Evolutionary conservation across 371 early-diverging fungal genomes (phyloP).

Genomic region (Blakeslea trispora): DNA sequence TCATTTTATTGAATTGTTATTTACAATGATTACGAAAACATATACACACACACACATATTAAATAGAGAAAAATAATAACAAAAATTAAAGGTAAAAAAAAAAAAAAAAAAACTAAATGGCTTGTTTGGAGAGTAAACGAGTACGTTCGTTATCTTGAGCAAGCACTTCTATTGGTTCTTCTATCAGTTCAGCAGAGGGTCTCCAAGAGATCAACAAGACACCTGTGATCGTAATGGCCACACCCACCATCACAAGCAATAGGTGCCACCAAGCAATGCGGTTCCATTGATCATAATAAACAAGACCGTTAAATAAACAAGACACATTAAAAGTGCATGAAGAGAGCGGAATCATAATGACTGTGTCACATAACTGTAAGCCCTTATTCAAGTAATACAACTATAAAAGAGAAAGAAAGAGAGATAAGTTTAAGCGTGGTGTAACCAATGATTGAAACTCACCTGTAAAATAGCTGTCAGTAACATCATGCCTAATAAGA

Average conservation of each 20-base stretch:
- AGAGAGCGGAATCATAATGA: conserved; percentile 77
- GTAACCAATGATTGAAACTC: conserved; percentile 21
- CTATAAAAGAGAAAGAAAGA: conserved; percentile 38
- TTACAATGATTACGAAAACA: no score
- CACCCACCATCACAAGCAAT: conserved; percentile 65
- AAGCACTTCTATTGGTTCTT: conserved; percentile 9
- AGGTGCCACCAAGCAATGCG: conserved; percentile 66
- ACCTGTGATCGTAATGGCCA: conserved; percentile 62
- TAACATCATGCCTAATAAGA: conserved; percentile 65
- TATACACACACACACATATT: no score
- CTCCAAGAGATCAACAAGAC: conserved; percentile 65
- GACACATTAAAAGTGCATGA: conserved; percentile 80
- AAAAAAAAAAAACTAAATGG: no score
- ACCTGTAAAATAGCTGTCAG: conserved; percentile 74
- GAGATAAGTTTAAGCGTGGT: no score
- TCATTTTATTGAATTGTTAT: no score
- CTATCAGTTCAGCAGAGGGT: conserved; percentile 6
- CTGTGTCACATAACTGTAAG: conserved; percentile 74
- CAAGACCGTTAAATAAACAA: conserved; percentile 76
- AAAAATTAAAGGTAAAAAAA: no score
- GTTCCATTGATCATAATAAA: conserved; percentile 81
- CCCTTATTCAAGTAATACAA: conserved; percentile 82
- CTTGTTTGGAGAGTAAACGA: no score
- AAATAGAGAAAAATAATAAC: no score
- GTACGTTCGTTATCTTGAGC: conserved; percentile 2